Conservation (phyloP, 2,329 filamentous ascomycete species). For the Metarhizium robertsii region DNA sequence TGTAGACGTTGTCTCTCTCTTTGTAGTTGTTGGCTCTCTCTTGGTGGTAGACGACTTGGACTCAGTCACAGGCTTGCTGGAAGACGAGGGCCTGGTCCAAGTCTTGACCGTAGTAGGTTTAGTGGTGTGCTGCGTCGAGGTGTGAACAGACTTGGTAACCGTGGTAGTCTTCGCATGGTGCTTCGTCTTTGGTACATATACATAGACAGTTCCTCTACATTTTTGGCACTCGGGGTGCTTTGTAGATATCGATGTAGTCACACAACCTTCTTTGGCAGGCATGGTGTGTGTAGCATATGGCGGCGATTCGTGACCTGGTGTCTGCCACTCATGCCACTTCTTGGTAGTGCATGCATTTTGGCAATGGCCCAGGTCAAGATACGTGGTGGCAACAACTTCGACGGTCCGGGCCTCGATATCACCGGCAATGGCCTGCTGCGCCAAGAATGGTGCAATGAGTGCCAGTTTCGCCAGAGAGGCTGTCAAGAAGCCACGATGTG, state of each 20-base stretch:
- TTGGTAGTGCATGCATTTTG: not conserved
- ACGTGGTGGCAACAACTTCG: not conserved
- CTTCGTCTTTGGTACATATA: not conserved
- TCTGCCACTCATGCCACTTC: not conserved
- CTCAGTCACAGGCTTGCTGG: too few species aligned
- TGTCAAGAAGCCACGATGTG: not conserved
- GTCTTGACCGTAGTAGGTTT: not conserved
- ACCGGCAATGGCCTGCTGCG: not conserved
- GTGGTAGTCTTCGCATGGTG: not conserved
- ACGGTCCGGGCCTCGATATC: not conserved
- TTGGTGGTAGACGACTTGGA: too few species aligned
- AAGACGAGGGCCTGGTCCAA: too few species aligned
- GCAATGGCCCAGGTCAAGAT: not conserved
- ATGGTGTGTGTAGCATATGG: not conserved
- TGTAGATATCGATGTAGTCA: not conserved
- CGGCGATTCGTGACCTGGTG: not conserved
- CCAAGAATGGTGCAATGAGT: not conserved
- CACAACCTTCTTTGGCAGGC: not conserved
- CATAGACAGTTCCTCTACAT: not conserved
- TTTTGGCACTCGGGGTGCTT: not conserved
- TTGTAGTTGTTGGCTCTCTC: too few species aligned
- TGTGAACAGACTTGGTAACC: not conserved
- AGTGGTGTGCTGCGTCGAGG: not conserved
- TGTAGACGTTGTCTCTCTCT: too few species aligned
- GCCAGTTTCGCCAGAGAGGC: not conserved